A percentile compares a stretch with the other conserved stretches of the same genome.
Evolutionary conservation across 2,329 filamentous ascomycete genomes (phyloP).

Genomic region (Alternaria incomplexa): DNA sequence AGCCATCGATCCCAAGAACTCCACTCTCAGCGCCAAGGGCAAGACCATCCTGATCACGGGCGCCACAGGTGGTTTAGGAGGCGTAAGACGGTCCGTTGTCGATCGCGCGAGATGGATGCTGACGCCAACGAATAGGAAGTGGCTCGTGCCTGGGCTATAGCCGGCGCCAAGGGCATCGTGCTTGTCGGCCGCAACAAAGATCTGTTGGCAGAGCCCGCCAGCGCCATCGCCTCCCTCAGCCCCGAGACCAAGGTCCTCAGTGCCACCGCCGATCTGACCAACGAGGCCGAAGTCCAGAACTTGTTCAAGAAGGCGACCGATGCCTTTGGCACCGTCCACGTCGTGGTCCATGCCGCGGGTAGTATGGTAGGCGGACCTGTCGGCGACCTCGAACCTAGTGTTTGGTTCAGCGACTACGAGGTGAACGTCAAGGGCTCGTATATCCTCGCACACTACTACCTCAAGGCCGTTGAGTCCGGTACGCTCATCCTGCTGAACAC

Average conservation of each 20-base stretch:
- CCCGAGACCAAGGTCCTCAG: constrained; percentile 25
- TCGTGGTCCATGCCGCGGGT: not conserved
- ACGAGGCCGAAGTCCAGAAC: constrained; percentile 19
- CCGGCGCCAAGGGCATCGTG: constrained; percentile 30
- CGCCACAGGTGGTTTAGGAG: constrained; percentile 25
- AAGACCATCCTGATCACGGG: constrained; percentile 30
- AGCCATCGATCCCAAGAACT: constrained; percentile 18
- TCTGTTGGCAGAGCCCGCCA: constrained; percentile 22
- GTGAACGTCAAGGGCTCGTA: constrained; percentile 26
- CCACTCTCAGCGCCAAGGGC: constrained; percentile 17
- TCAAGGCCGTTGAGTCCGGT: constrained; percentile 8
- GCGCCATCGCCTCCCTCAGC: constrained; percentile 15
- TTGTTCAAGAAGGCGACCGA: constrained; percentile 11
- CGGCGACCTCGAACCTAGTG: not conserved
- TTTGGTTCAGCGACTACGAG: constrained; percentile 19
- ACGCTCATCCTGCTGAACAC: constrained; percentile 20
- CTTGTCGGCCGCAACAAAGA: constrained; percentile 29
- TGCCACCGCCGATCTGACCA: constrained; percentile 26
- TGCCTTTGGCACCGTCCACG: not conserved
- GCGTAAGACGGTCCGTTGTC: not conserved
- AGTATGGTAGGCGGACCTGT: constrained; percentile 13
- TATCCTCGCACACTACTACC: constrained; percentile 16
- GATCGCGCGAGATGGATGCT: not conserved
- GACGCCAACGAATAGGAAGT: constrained; percentile 15
- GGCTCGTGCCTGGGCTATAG: constrained; percentile 31